A percentile compares a stretch with the other conserved stretches of the same genome.
Conservation (phyloP, 129 eudicot species). For the Daucus carota region DH1_v3.0 NC_030387.2:4909501-4910000, state of each 20-base stretch:
- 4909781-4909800: not conserved
- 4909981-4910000: slow-evolving; percentile 95
- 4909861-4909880: slow-evolving; percentile 67
- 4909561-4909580: not conserved
- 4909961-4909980: slow-evolving; percentile 94
- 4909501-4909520: no score
- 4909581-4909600: not conserved
- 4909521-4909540: no score
- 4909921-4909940: slow-evolving; percentile 75
- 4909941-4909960: slow-evolving; percentile 70
- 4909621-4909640: not conserved
- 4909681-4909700: not conserved
- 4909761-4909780: not conserved
- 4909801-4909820: not conserved
- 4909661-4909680: not conserved
- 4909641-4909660: not conserved
- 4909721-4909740: not conserved
- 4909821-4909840: not conserved
- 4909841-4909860: not conserved
- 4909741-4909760: not conserved
- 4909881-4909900: slow-evolving; percentile 66
- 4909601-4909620: not conserved
- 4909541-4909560: not conserved
- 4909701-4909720: not conserved
- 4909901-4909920: slow-evolving; percentile 75